Evolutionary conservation across 129 eudicot genomes (phyloP), one percentile per base, ranked within the genome.

Genomic region (Erigeron canadensis): DNA sequence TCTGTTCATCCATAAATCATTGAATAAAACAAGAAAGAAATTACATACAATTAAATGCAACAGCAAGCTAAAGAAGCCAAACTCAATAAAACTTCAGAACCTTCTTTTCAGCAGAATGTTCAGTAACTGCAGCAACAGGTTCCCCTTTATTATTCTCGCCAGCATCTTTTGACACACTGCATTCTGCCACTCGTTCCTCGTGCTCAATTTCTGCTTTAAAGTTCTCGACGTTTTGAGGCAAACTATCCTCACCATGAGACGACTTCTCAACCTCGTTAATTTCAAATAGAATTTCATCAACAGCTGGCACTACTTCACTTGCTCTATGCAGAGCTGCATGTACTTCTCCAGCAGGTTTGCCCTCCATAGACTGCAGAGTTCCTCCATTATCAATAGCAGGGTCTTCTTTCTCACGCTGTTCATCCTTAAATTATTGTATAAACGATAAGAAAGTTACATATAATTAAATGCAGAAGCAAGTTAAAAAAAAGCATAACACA

Each of bases 81-180:
- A 65, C 12, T n/a, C 34, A 28, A 28, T 18, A 53, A 63, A 47
- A 77, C 39, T 50, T 28, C 12, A 50, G 28, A 10, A 67, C 80
- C 80, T 76, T 54, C 18, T 65, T 67, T 56, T 67, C 68, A 45
- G 21, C 71, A 40, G 37, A 16, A 77, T 63, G 38, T 60, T 60
- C 70, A 46, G 47, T 77, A 47, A 60, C 65, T 1, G 65, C 7
- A 45, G 38, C 9, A 7, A 5, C 46, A 77, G 5, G 7, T 43
- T 65, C 50, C 22, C 66, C 6, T 41, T 18, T 53, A 53, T 53
- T 61, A 70, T 61, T 71, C 65, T 39, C 50, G 45, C 40, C 81
- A 77, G 23, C 70, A 16, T 69, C 75, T 77, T 61, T 57, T 41
- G 75, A 62, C 69, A 46, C 64, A 22, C 65, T 51, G 22, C 71